A percentile compares a stretch with the other conserved stretches of the same genome.
These are phyloP conservation scores for Sclerotiophoma versabilis DNA, from an alignment of 2,329 filamentous ascomycete species.

Conservation along the genomic window DNA sequence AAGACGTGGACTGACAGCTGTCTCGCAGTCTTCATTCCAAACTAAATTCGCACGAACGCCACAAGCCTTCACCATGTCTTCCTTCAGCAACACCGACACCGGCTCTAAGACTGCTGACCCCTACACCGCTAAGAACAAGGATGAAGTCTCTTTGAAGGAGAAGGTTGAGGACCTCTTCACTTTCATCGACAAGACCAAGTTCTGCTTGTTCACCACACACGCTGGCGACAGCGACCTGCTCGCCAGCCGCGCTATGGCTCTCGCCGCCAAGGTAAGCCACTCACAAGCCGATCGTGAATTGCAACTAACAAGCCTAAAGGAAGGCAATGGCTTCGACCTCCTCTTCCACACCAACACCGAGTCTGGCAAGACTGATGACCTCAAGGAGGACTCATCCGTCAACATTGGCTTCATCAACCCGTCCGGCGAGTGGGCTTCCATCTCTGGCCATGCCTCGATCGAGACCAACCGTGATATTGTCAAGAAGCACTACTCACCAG, in stretches of 20 bases:
- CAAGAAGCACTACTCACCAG: constrained; percentile 72
- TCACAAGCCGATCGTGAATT: neutral
- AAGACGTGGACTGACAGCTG: constrained; percentile 28
- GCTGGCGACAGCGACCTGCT: constrained; percentile 70
- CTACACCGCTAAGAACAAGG: constrained; percentile 78
- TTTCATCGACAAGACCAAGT: constrained; percentile 78
- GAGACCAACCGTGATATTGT: constrained; percentile 73
- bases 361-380: constrained; percentile 85
- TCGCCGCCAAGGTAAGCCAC: constrained; percentile 73
- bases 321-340: constrained; percentile 78
- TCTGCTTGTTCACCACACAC: constrained; percentile 87
- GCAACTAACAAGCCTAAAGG: constrained; percentile 57
- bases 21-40: constrained; percentile 24
- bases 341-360: constrained; percentile 93
- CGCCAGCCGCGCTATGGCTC: constrained; percentile 84
- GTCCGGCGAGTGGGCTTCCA: constrained; percentile 83
- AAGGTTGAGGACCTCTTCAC: constrained; percentile 77
- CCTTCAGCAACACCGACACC: constrained; percentile 50
- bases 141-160: constrained; percentile 73
- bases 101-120: constrained; percentile 68
- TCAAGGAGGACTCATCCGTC: constrained; percentile 73
- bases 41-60: constrained; percentile 13
- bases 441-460: constrained; percentile 76
- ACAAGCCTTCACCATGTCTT: constrained; percentile 38
- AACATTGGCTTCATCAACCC: constrained; percentile 82